Evolutionary conservation across 2,329 filamentous ascomycete species (phyloP), one percentile per base, ranked within the genome.

Genomic region (Neonectria punicea): DNA sequence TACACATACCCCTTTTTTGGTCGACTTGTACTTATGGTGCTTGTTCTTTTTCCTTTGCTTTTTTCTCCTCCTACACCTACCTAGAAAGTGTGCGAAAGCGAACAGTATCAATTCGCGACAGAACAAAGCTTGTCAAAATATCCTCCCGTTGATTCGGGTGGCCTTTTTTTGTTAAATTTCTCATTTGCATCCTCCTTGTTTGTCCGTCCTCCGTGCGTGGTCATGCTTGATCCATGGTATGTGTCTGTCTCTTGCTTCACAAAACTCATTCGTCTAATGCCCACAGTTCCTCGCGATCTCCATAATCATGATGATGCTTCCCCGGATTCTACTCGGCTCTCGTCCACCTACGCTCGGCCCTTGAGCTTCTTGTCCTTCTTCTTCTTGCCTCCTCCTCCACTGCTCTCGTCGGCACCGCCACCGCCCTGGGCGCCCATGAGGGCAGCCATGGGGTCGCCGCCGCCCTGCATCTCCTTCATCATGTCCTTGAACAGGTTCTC

Each of bases 401-500:
- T 7, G 47, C 25, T 32, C 25, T 32, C 75, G 2, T 71, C 75
- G 5, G 70, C 74, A 1, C 68, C 71, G 13, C 73, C 76, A 2
- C 75, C 76, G 2, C 75, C 79, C 51, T 75, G 77, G 32, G 73
- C 79, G 8, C 78, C 80, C 80, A 82, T 82, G 61, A 82, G 67
- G 41, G 80, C 82, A 8, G 78, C 74, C 82, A 84, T 83, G 8
- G 79, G 80, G 44, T 85, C 83, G 0, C 81, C 84, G 2, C 80
- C 81, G 3, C 79, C 79, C 74, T 85, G 84, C 93, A 98, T 97
- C 82, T 97, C 93, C 75, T 90, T 91, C 94, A 98, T 97, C 86
- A 98, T 97, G 72, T 98, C 94, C 83, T 96, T 93, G 75, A 98
- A 90, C 67, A 98, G 89, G 76, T 98, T 97, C 79, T 99, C 96